phyloP scores from a whole-genome alignment of 1,139 yeast genomes.

The Geotrichum histeridarum region DNA sequence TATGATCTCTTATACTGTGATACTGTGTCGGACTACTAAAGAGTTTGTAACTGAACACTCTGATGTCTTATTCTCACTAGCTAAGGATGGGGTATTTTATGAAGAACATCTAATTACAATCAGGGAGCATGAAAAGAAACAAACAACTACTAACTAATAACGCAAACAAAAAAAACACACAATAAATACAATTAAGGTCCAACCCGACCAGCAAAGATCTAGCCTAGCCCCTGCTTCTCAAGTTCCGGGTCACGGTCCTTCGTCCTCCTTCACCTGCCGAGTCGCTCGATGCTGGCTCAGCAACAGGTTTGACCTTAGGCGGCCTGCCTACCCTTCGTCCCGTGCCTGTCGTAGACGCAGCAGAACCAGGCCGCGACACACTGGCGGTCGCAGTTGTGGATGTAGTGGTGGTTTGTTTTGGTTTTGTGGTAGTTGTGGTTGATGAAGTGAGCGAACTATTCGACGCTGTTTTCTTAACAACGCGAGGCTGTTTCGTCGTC shows the following conservation, averaged over 20 bases:
- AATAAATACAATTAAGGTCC: too few relatives aligned
- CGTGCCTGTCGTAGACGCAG: slow-evolving; percentile 5
- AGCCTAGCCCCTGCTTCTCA: slow-evolving; percentile 4
- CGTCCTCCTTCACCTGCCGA: neutral
- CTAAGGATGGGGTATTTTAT: too few relatives aligned
- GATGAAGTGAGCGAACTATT: neutral
- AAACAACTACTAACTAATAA: too few relatives aligned
- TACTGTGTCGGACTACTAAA: too few relatives aligned
- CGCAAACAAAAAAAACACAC: too few relatives aligned
- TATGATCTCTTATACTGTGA: too few relatives aligned
- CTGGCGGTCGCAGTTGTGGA: neutral
- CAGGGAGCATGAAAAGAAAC: too few relatives aligned
- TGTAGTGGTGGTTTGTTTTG: neutral
- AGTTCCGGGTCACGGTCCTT: slow-evolving; percentile 3
- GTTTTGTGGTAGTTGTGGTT: neutral
- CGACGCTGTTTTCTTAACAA: slow-evolving; percentile 4
- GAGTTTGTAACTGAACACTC: too few relatives aligned
- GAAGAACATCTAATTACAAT: too few relatives aligned
- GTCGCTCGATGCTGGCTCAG: neutral
- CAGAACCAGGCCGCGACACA: neutral
- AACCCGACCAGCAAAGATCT: too few relatives aligned
- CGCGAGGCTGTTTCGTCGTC: neutral
- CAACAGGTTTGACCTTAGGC: slow-evolving; percentile 2
- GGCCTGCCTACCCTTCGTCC: slow-evolving; percentile 11
- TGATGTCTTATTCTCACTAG: too few relatives aligned